Evolutionary conservation across 2,329 filamentous ascomycete species (phyloP).

Genomic region (Fusarium pininemorale): DNA sequence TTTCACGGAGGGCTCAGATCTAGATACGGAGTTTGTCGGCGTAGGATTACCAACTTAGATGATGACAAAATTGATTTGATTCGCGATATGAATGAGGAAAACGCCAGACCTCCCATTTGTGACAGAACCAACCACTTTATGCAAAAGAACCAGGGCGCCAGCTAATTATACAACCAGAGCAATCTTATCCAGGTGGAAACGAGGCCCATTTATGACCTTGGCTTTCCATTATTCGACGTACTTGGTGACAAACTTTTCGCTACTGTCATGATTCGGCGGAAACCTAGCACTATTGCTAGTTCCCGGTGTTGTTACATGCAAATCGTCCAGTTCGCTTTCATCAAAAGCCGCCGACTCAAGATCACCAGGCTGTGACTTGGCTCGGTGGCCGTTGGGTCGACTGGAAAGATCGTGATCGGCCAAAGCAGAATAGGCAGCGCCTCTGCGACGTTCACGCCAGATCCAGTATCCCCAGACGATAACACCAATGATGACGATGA

Average conservation of each 20-base stretch:
- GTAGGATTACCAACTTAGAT: conserved; percentile 36
- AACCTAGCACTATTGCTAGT: conserved; percentile 59
- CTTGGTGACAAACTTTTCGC: conserved; percentile 47
- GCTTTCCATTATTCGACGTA: conserved; percentile 19
- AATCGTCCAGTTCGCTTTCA: conserved; percentile 70
- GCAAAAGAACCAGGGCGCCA: conserved; percentile 29
- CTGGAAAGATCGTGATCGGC: conserved; percentile 49
- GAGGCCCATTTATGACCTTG: background rate
- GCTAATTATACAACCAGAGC: conserved; percentile 7
- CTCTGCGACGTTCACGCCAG: conserved; percentile 68
- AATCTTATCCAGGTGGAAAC: background rate
- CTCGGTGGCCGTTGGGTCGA: conserved; percentile 58
- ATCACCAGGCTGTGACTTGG: conserved; percentile 58
- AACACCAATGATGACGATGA: conserved; percentile 80
- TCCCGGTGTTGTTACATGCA: conserved; percentile 62
- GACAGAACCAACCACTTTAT: conserved; percentile 22
- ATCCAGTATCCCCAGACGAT: conserved; percentile 78
- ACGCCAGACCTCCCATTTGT: conserved; percentile 34
- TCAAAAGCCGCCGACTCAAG: conserved; percentile 73
- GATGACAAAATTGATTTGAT: conserved; percentile 33
- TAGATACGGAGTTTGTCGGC: conserved; percentile 39
- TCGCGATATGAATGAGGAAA: conserved; percentile 12
- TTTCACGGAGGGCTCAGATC: conserved; percentile 40
- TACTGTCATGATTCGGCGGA: conserved; percentile 62
- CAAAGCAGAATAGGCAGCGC: conserved; percentile 64